Evolutionary conservation across 495 filamentous ascomycete species (phyloP).

Genomic region (Penicillium goetzii): DNA sequence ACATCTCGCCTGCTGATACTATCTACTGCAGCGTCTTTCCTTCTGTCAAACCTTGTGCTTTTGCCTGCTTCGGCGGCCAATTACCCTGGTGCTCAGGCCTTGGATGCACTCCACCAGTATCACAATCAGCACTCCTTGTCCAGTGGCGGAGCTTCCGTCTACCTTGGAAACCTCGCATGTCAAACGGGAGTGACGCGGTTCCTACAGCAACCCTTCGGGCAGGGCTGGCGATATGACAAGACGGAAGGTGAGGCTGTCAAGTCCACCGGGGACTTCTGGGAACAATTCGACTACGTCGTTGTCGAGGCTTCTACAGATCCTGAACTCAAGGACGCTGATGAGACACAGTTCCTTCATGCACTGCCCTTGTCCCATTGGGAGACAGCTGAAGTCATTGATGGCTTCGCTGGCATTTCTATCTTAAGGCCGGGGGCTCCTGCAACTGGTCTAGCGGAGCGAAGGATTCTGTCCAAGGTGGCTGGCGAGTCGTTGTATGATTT

Average conservation of each 20-base stretch:
- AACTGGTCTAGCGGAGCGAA: conserved; percentile 36
- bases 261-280: conserved; percentile 72
- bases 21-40: conserved; percentile 63
- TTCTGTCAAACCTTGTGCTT: conserved; percentile 64
- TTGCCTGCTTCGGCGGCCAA: conserved; percentile 73
- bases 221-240: conserved; percentile 59
- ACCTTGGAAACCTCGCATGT: conserved; percentile 85
- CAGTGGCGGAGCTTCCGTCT: conserved; percentile 51
- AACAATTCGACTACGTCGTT: conserved; percentile 77
- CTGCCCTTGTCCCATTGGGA: conserved; percentile 61
- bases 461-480: conserved; percentile 29
- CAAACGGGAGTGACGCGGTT: conserved; percentile 96
- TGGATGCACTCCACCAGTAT: conserved; percentile 55
- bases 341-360: conserved; percentile 17
- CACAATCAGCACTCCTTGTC: conserved; percentile 25
- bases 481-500: conserved; percentile 27
- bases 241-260: conserved; percentile 55
- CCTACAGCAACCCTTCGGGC: conserved; percentile 48
- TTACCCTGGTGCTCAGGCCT: conserved; percentile 83
- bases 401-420: conserved; percentile 71
- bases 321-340: conserved; percentile 24
- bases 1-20: conserved; percentile 60
- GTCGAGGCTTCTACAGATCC: conserved; percentile 60
- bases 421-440: conserved; percentile 55
- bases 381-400: conserved; percentile 66